Base-by-base conservation (phyloP, 129 eudicot genomes). In the Scalesia atractyloides region DNA sequence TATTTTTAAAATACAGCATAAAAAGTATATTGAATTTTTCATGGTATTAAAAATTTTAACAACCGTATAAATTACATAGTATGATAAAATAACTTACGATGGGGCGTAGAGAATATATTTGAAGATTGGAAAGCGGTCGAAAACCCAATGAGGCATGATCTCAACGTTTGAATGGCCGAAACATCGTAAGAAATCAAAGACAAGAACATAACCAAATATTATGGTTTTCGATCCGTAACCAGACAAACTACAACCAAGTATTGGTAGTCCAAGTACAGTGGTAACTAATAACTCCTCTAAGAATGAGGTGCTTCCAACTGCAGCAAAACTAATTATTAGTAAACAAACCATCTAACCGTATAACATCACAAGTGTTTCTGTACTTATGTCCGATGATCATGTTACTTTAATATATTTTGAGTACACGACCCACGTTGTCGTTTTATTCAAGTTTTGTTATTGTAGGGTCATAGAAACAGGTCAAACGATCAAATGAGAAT, bases 81-180 rank as follows among this genome's bases (percentile, higher is more conserved):
- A 18, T 56, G 0, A 59, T 1, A 0, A 5, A 60, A 5, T 60
- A 60, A 7, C 96, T 92, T 85, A 92, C 98, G 98, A 83, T 36
- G 98, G 96, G 12, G 98, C 85, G 56, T 83, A 80, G 49, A 92
- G 70, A 15, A 92, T 63, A 67, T 83, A 92, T 74, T 49, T 82
- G 39, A 84, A 76, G 44, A 89, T 44, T 3, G 98, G 96, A 48
- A 87, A 49, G n/a, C 12, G 41, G 11, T 85, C 82, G 75, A 89
- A 92, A 18, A 89, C 58, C 79, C 76, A 82, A 76, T 82, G 87
- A 22, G 96, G 95, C 72, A 92, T 14, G 53, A 89, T 77, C 66
- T 92, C 98, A 12, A 85, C 80, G 49, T 92, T 92, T 49, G 82
- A 85, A 76, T 92, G 88, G 2, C 96, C 96, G 69, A 87, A 77